Evolutionary conservation across 768 basidiomycete genomes (phyloP), one percentile per base, ranked within the genome.

Genomic region (Lactifluus subvellereus): DNA sequence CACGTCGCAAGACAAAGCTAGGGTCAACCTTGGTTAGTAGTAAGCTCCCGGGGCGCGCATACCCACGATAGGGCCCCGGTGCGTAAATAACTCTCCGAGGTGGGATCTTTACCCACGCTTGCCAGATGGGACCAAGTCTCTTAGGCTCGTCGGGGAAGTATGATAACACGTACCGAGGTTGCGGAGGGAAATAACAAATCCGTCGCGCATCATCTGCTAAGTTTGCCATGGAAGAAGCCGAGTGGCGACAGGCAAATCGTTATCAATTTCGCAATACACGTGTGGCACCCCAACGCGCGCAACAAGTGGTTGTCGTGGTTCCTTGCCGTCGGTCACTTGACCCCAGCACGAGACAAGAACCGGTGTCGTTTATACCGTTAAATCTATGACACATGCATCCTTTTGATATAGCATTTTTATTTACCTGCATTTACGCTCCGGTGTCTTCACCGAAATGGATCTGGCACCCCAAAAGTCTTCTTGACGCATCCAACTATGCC

Each of bases 401-500:
- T 49, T 64, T 22, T 60, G 35, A 60, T 60, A 55, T 45, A 50
- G 20, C 47, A 43, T 50, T 47, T 54, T 18, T 54, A 52, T 35
- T 53, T 11, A n/a, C 11, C n/a, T 32, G 30, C 35, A 54, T 22
- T 49, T 55, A 40, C 48, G 40, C 42, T 47, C 18, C 22, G 33
- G 58, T 55, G 42, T 47, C 62, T 54, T 35, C 53, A 9, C 48
- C 48, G 16, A 47, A 27, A 40, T 40, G 30, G n/a, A 54, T 55
- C 32, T 30, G 27, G 58, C 38, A 56, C 63, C 63, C 63, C 63
- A 60, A 64, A 64, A 60, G 18, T 64, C 43, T 53, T 64, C 43
- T 53, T 54, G 42, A 59, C 42, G 30, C 20, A 45, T 47, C 16
- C 38, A 16, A 20, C 27, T 40, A 37, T 14, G 40, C 40, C 53